Evolutionary conservation across 2,329 filamentous ascomycete species (phyloP).

Genomic region (Sporothrix inflata): DNA sequence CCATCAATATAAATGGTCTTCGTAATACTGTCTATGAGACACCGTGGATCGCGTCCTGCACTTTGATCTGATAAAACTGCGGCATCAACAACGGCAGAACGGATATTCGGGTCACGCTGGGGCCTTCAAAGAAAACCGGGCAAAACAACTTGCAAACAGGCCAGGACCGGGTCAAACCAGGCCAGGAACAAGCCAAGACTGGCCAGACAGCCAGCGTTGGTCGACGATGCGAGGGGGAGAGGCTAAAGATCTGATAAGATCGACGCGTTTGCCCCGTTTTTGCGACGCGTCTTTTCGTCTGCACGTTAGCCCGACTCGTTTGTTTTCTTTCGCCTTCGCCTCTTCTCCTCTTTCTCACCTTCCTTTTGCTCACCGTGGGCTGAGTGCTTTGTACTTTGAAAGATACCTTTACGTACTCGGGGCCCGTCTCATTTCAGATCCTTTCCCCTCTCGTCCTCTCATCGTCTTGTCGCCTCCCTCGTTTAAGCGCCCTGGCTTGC

Average conservation of each 20-base stretch:
- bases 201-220: background rate
- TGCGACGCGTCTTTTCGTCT: conserved; percentile 19
- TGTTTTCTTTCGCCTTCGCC: background rate
- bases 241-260: conserved; percentile 30
- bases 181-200: background rate
- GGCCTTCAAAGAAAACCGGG: background rate
- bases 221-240: background rate
- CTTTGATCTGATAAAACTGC: conserved; percentile 30
- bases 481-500: background rate
- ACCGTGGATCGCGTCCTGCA: conserved; percentile 17
- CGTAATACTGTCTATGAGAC: too few species aligned
- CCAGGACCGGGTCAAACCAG: background rate
- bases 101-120: conserved; percentile 12
- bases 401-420: conserved; percentile 19
- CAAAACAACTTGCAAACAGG: background rate
- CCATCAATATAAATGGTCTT: background rate
- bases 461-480: background rate
- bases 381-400: background rate
- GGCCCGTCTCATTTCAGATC: conserved; percentile 3
- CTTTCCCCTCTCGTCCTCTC: background rate
- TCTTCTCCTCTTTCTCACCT: background rate
- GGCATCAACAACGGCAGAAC: conserved; percentile 15
- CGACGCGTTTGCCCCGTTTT: background rate
- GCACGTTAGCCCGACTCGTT: background rate
- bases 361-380: background rate